Percentiles rank a stretch among this genome's conserved stretches.
phyloP scores from a whole-genome alignment of 768 basidiomycete genomes.

The Panellus pusillus region DNA sequence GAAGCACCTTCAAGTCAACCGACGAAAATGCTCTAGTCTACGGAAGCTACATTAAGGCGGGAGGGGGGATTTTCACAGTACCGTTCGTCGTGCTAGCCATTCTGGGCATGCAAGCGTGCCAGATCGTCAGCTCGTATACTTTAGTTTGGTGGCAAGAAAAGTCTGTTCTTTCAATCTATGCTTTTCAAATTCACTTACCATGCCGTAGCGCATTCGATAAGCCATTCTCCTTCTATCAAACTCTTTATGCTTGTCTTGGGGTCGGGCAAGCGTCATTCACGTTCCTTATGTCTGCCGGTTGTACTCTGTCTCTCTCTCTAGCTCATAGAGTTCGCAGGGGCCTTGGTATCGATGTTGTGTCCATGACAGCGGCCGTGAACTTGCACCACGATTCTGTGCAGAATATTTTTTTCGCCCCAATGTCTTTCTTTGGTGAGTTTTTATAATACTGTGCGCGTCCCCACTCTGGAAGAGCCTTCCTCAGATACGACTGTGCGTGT shows the following conservation, averaged over 20 bases:
- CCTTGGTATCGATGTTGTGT: slow-evolving; percentile 53
- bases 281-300: slow-evolving; percentile 48
- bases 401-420: slow-evolving; percentile 68
- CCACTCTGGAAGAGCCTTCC: neutral
- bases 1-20: neutral
- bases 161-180: slow-evolving; percentile 27
- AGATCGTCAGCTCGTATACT: slow-evolving; percentile 64
- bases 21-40: slow-evolving; percentile 44
- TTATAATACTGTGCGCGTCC: neutral
- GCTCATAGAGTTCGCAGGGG: slow-evolving; percentile 36
- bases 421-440: slow-evolving; percentile 72
- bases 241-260: slow-evolving; percentile 61
- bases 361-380: slow-evolving; percentile 59
- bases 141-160: slow-evolving; percentile 73
- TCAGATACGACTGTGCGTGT: slow-evolving; percentile 16
- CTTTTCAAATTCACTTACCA: neutral
- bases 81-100: slow-evolving; percentile 53
- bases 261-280: slow-evolving; percentile 56
- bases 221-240: slow-evolving; percentile 62
- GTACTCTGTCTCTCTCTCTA: neutral
- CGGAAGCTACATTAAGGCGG: slow-evolving; percentile 56
- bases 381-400: slow-evolving; percentile 57
- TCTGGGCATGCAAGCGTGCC: slow-evolving; percentile 59
- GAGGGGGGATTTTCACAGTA: slow-evolving; percentile 46
- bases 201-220: slow-evolving; percentile 42